These are phyloP conservation scores for Lentinula novae-zelandiae DNA, from an alignment of 1,284 basidiomycete genomes.

Conservation along the genomic window DNA sequence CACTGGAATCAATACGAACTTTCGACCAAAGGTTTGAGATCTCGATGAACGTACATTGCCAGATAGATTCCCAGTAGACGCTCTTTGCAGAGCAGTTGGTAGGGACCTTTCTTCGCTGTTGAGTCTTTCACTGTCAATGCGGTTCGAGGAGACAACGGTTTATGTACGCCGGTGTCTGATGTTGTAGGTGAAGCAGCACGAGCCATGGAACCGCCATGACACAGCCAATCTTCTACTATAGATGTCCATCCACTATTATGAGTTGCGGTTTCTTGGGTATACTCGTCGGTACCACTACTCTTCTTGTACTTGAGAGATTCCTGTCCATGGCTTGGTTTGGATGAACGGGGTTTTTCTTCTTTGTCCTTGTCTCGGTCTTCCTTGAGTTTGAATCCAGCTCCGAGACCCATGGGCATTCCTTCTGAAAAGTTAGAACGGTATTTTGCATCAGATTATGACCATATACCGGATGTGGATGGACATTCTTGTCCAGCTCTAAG, in stretches of 20 bases:
- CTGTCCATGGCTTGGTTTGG: conserved; percentile 37
- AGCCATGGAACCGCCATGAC: conserved; percentile 36
- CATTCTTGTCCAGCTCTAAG: conserved; percentile 80
- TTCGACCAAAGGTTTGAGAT: conserved; percentile 55
- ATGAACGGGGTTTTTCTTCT: conserved; percentile 30
- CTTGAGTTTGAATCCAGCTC: conserved; percentile 67
- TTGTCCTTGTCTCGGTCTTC: conserved; percentile 29
- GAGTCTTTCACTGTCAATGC: conserved; percentile 31
- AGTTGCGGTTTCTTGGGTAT: conserved; percentile 29
- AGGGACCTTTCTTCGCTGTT: conserved; percentile 53
- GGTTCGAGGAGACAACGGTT: conserved; percentile 32
- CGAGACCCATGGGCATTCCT: conserved; percentile 75
- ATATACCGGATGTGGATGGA: conserved; percentile 61
- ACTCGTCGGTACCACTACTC: conserved; percentile 23
- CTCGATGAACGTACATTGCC: conserved; percentile 68
- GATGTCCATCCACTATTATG: conserved; percentile 61
- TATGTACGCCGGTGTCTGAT: conserved; percentile 33
- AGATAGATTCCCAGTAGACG: conserved; percentile 87
- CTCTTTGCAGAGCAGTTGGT: conserved; percentile 79
- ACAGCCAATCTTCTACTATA: conserved; percentile 70
- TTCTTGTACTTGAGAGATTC: conserved; percentile 27
- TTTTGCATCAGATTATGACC: neutral
- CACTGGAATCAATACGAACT: conserved; percentile 32
- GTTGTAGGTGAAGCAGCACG: conserved; percentile 28
- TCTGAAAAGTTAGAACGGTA: neutral